These are phyloP conservation scores for Talaromyces nanjingensis DNA, from an alignment of 495 filamentous ascomycete species.

Conservation along the genomic window DNA sequence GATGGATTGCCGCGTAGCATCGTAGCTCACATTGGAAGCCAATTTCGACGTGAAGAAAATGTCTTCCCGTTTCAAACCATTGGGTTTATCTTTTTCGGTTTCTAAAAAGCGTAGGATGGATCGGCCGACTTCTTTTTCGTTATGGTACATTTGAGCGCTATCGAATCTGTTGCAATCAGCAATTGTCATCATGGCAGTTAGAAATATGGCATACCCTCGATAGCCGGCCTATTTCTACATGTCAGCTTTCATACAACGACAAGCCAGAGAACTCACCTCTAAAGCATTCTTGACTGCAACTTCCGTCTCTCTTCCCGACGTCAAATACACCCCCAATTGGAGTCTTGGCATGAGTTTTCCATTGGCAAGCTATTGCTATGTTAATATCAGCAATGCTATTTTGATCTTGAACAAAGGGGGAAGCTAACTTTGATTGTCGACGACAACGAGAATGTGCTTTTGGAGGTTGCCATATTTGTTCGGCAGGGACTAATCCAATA, in stretches of 20 bases:
- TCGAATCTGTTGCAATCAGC: slow-evolving; percentile 25
- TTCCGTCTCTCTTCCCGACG: slow-evolving; percentile 41
- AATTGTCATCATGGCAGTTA: neutral
- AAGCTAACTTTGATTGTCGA: slow-evolving; percentile 7
- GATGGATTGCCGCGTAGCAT: slow-evolving; percentile 43
- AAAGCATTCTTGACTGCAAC: slow-evolving; percentile 45
- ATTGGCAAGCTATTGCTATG: slow-evolving; percentile 46
- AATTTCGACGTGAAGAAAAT: slow-evolving; percentile 56
- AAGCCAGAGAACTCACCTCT: slow-evolving; percentile 12
- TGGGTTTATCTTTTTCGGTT: slow-evolving; percentile 37
- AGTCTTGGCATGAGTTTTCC: slow-evolving; percentile 54
- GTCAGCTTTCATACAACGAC: neutral
- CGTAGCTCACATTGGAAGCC: slow-evolving; percentile 40
- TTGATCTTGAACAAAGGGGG: neutral
- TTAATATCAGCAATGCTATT: slow-evolving; percentile 17
- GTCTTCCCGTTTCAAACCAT: slow-evolving; percentile 36
- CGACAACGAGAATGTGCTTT: slow-evolving; percentile 8
- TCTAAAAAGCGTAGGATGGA: slow-evolving; percentile 7
- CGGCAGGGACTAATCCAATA: neutral
- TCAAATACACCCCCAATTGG: slow-evolving; percentile 61
- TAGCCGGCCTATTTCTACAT: slow-evolving; percentile 17
- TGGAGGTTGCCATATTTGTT: slow-evolving; percentile 1
- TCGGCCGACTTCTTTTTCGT: slow-evolving; percentile 40
- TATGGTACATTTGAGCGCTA: slow-evolving; percentile 46
- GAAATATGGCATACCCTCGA: slow-evolving; percentile 14